phyloP scores from a whole-genome alignment of 495 filamentous ascomycete genomes.

The Penicillium cataractarum region DNA sequence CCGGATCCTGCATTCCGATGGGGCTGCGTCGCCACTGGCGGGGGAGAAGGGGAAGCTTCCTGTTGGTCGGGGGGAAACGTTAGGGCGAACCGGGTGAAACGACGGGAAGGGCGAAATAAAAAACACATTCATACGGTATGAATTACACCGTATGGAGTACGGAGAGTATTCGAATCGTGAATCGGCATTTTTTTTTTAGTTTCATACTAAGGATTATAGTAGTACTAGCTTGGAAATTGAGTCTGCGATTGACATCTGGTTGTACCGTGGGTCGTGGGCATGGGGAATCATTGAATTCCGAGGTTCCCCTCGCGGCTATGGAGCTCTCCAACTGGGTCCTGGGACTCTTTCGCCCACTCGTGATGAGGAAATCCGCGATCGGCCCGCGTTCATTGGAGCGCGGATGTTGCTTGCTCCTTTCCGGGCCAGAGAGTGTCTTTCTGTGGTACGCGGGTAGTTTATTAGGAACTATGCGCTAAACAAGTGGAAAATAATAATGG shows the following conservation, averaged over 20 bases:
- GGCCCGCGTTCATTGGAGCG: conserved; percentile 14
- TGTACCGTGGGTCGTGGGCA: conserved; percentile 15
- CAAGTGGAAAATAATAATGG: not conserved
- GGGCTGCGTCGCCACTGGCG: conserved; percentile 29
- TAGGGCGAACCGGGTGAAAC: conserved; percentile 24
- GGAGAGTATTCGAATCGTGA: too few species aligned
- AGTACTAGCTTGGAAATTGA: conserved; percentile 4
- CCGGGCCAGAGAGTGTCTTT: not conserved
- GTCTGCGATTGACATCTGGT: conserved; percentile 13
- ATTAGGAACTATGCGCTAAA: not conserved
- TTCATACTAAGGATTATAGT: not conserved
- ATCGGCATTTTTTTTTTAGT: too few species aligned
- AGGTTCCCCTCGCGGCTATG: conserved; percentile 18
- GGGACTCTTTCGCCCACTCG: not conserved
- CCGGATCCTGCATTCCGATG: conserved; percentile 44
- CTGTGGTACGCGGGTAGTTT: conserved; percentile 6
- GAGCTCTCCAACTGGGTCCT: conserved; percentile 7
- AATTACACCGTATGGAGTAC: not conserved
- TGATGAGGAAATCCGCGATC: not conserved
- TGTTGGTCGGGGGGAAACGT: conserved; percentile 24
- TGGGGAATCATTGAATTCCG: conserved; percentile 10
- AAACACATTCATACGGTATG: not conserved
- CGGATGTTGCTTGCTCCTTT: conserved; percentile 12
- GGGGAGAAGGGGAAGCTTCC: conserved; percentile 22
- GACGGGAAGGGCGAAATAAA: not conserved